Conservation (phyloP, 177 flowering plant species). For the Vitis hybrid region DNA sequence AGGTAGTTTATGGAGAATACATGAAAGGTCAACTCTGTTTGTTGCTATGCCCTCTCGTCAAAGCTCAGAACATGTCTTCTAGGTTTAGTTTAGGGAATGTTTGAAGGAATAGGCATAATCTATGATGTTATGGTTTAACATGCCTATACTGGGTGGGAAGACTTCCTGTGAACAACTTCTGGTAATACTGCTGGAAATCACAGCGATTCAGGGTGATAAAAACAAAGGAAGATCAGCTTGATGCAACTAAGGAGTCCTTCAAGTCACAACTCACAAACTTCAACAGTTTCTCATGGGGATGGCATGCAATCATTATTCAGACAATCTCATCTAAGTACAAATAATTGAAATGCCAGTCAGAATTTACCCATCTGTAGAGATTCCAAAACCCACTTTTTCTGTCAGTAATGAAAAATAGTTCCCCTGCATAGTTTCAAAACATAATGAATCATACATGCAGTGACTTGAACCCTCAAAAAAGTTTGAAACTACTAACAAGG, state of each 20-base stretch:
- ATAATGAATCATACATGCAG: slow-evolving; percentile 4
- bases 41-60: not conserved
- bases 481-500: not conserved
- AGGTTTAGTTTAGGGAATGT: not conserved
- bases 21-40: not conserved
- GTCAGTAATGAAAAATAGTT: slow-evolving; percentile 80
- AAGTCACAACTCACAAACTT: not conserved
- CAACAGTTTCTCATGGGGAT: too few relatives aligned
- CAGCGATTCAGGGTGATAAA: not conserved
- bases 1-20: not conserved
- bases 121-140: not conserved
- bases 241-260: not conserved
- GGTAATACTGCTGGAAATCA: not conserved
- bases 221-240: not conserved
- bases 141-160: not conserved
- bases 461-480: not conserved
- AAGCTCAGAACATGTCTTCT: not conserved
- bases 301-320: too few relatives aligned
- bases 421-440: slow-evolving; percentile 61
- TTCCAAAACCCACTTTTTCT: slow-evolving; percentile 91
- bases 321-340: too few relatives aligned
- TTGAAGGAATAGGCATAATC: not conserved
- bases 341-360: not conserved
- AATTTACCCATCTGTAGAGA: slow-evolving; percentile 78
- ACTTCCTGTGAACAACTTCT: not conserved